Evolutionary conservation across 331 rosid genomes (phyloP), one percentile per base, ranked within the genome.

Genomic region (Acacia concinna): DNA sequence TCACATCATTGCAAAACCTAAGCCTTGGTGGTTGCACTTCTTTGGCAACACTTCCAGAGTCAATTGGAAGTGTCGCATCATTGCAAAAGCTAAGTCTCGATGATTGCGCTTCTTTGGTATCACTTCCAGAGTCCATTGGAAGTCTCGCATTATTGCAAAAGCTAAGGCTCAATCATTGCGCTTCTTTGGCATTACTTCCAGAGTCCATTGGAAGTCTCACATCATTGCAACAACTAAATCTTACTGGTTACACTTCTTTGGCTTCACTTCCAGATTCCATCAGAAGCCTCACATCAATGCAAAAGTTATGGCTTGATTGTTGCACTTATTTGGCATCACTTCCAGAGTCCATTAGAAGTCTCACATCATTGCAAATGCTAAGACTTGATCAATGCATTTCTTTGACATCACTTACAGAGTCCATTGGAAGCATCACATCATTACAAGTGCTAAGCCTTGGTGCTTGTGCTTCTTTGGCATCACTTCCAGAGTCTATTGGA

Each of bases 71-170:
- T 65, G 8, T 34, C 15, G 34, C 27, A 18, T 65, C 27, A 1
- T 15, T 65, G 27, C 5, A 8, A 17, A 0, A 0, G 0, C 70
- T 65, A 32, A 0, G 0, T 0, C 70, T 64, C 15, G 0, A 1
- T 0, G 0, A 0, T 2, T 31, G 69, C 69, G 0, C 5, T 31
- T 0, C 13, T 51, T 7, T 51, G 1, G 12, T 27, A 20, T 51
- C 27, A 6, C 13, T 51, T 20, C 59, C 59, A 51, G 0, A 51
- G 27, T 51, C 59, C 64, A 47, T 86, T 1, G 47, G 73, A 30
- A 64, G 28, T 27, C 80, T 86, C 17, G 35, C 81, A 4, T 78
- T 78, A 10, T 69, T 78, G 14, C 4, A 15, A 41, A 17, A 12
- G 46, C 73, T 81, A 65, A 28, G 44, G 20, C 8, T 83, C 15